Evolutionary conservation across 345 rosid genomes (phyloP), one percentile per base, ranked within the genome.

Genomic region (Sonneratia caseolaris): DNA sequence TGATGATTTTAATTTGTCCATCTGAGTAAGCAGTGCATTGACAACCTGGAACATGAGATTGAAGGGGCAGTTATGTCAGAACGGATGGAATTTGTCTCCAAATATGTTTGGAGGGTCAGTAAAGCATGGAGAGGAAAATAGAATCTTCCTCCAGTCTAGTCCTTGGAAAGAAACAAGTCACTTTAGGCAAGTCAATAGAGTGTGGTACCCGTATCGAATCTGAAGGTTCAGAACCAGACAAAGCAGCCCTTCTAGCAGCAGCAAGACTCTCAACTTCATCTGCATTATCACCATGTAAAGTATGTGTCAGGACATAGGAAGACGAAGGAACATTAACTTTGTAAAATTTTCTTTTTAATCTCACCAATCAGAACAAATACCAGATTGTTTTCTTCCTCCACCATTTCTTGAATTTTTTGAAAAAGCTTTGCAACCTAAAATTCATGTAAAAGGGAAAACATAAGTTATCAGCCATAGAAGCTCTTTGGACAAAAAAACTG

Each of bases 261-360:
- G 99, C 99, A 74, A 95, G 99, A 79, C 99, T 95, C 88, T 95
- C 98, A 72, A 95, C 99, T 87, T 95, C 99, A 90, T 92, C 99
- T 95, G 90, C 81, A 78, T 49, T 59, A 80, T 70, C 71, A 78
- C 21, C 78, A 82, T 66, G 40, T 73, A 51, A 61, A 68, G 71
- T 56, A 68, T 72, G 70, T 71, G 74, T 71, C 79, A 76, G 56
- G 75, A 74, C 66, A 79, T 74, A 47, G 76, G 72, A 47, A 36
- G 24, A 57, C 70, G 65, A 53, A 36, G 72, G 65, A 4, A n/a
- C 65, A 18, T 47, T 66, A 70, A 71, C 42, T 67, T 19, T 14
- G 68, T 68, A 42, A 22, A 49, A 2, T 32, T 35, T 51, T 35
- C 5, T 64, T 68, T 14, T 76, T 72, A 68, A 74, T 76, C 99